Base-by-base conservation (phyloP, 2,329 filamentous ascomycete genomes). In the Fusarium verrucosum region DNA sequence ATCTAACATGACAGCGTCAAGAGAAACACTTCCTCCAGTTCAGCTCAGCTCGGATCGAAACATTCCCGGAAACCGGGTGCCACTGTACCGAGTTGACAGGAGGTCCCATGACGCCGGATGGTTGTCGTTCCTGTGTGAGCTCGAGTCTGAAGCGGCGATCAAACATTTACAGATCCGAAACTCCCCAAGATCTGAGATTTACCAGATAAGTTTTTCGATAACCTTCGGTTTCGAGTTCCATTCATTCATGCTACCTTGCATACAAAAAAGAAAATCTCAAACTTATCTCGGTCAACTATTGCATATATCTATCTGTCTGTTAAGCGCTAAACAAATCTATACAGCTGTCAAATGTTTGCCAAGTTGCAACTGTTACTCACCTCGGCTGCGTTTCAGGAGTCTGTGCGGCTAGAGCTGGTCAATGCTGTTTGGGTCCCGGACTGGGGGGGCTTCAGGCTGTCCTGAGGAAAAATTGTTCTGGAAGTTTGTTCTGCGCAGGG, bases 61-160 rank as follows among this genome's bases (percentile, higher is more conserved):
- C 33, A 58, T 35, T 59, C 9, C 62, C 62, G 52, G 37, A 62
- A 52, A 57, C 47, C 54, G 55, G 50, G 47, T 57, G 51, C 43
- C 46, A 40, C 51, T 50, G 20, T 62, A 20, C 62, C 62, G 62
- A 46, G 35, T 38, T 38, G 53, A 30, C 63, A 68, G 56, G 66
- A 58, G 62, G 61, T 41, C 37, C 46, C 41, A 44, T 67, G 68
- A 70, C 50, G 57, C 68, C 68, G 65, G 68, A 62, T 63, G 42
- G 46, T 52, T 42, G 49, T 50, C 30, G 62, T 58, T 66, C 68
- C 68, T 62, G 68, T 63, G 57, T 63, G 65, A 69, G 65, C 36
- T 58, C 41, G 57, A 56, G 23, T 63, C 51, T 66, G 68, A 70
- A 50, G 68, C 68, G 69, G 43, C 68, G 65, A 59, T 70, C 68